Evolutionary conservation across 2,329 filamentous ascomycete species (phyloP), one percentile per base, ranked within the genome.

Genomic region (Penicillium glabrum): DNA sequence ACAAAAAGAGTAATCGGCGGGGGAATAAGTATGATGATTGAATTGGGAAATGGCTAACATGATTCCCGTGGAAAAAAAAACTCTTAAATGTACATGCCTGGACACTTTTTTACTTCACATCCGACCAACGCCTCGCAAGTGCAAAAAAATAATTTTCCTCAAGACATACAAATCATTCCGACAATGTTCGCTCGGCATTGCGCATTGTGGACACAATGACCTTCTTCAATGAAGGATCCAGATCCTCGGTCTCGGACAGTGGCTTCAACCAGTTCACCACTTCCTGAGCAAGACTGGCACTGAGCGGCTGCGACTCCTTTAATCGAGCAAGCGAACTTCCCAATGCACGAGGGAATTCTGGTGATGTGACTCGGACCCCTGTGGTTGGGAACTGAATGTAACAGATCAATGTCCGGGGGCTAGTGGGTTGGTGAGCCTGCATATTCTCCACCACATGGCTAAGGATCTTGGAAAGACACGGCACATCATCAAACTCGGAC

Each of bases 291-390:
- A 85, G 64, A 29, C 69, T 68, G 61, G 50, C 74, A 61, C 73
- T 61, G 44, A 77, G 67, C n/a, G 53, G 53, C 37, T 79, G 72
- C 23, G 79, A 75, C 53, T 79, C 78, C 67, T 83, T 87, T 60
- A 97, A 73, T 46, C 82, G 79, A 1, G 81, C 78, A 51, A 97
- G 78, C 8, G 86, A 83, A 57, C 84, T 80, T 49, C 86, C 84
- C 59, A 97, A 76, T 47, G 86, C 88, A 43, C 81, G 79, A 7
- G 92, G 89, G 73, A 96, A 96, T 4, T 86, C 84, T 8, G 87
- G 80, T 3, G 89, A 89, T 33, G 80, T 78, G 5, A 83, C 72
- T 26, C 83, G 81, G 16, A 93, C 74, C 21, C 87, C 88, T 49
- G 90, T 78, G 2, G 96, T 79, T 5, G 90, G 86, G 65, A 88